phyloP scores from a whole-genome alignment of 768 basidiomycete species.

The Myochromella boudieri region DNA sequence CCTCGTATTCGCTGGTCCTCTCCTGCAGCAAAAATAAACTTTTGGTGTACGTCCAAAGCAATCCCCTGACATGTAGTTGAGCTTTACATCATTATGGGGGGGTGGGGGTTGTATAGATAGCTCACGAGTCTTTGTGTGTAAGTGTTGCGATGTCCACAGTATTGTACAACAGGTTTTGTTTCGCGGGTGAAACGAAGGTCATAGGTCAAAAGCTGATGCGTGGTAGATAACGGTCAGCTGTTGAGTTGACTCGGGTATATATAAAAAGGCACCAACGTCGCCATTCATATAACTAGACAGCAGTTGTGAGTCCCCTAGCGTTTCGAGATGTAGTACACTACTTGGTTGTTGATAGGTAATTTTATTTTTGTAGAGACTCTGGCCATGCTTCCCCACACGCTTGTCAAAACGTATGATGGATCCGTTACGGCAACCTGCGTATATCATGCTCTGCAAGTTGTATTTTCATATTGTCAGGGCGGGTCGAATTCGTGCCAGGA shows the following conservation, averaged over 20 bases:
- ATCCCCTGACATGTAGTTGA: constrained; percentile 52
- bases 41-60: constrained; percentile 51
- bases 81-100: neutral
- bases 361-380: constrained; percentile 38
- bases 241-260: neutral
- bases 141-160: constrained; percentile 59
- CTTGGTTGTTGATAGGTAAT: constrained; percentile 32
- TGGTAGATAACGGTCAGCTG: constrained; percentile 1
- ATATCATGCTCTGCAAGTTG: constrained; percentile 42
- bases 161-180: constrained; percentile 42
- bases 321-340: constrained; percentile 54
- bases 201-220: constrained; percentile 53
- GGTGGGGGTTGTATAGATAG: constrained; percentile 3
- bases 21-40: constrained; percentile 69
- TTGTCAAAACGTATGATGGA: constrained; percentile 57
- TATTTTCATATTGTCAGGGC: constrained; percentile 1
- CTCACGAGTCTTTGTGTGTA: constrained; percentile 52
- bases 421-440: constrained; percentile 63
- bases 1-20: constrained; percentile 62
- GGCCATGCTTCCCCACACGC: constrained; percentile 37
- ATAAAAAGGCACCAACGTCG: constrained; percentile 38
- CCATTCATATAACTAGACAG: constrained; percentile 62
- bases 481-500: neutral
- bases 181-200: constrained; percentile 59
- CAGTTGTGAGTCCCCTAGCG: constrained; percentile 50